Conservation (phyloP, 2,329 filamentous ascomycete species). For the Lachnellula cervina region DNA sequence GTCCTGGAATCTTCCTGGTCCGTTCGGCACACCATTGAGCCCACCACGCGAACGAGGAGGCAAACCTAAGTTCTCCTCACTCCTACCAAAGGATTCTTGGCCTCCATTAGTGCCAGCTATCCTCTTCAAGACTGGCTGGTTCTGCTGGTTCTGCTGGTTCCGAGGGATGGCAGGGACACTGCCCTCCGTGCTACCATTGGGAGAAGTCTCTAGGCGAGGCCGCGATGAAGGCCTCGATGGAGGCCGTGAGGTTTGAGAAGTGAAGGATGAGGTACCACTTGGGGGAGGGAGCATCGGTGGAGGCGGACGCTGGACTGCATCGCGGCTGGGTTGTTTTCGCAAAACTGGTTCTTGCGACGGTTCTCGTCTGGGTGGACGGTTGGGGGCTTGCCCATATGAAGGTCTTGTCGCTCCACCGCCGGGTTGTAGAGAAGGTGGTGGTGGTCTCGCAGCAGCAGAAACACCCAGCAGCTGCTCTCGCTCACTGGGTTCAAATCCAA, state of each 20-base stretch:
- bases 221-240: slow-evolving; percentile 24
- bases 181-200: slow-evolving; percentile 25
- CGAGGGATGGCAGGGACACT: slow-evolving; percentile 6
- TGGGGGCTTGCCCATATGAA: slow-evolving; percentile 23
- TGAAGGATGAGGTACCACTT: slow-evolving; percentile 16
- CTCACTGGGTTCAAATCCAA: slow-evolving; percentile 78
- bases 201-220: slow-evolving; percentile 25
- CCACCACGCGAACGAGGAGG: slow-evolving; percentile 30
- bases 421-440: slow-evolving; percentile 13
- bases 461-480: slow-evolving; percentile 68
- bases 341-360: slow-evolving; percentile 24
- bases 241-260: slow-evolving; percentile 23
- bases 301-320: slow-evolving; percentile 23
- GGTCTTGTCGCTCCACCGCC: slow-evolving; percentile 13
- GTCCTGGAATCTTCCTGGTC: slow-evolving; percentile 29
- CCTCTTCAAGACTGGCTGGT: slow-evolving; percentile 23
- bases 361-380: slow-evolving; percentile 21
- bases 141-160: slow-evolving; percentile 8
- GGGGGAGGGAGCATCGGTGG: slow-evolving; percentile 13
- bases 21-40: slow-evolving; percentile 25
- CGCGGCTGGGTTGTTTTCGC: slow-evolving; percentile 25
- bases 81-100: slow-evolving; percentile 30
- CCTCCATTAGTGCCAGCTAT: slow-evolving; percentile 27
- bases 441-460: slow-evolving; percentile 17
- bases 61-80: slow-evolving; percentile 26